Base-by-base conservation (phyloP, 768 basidiomycete species). In the Exsudoporus frostii region DNA sequence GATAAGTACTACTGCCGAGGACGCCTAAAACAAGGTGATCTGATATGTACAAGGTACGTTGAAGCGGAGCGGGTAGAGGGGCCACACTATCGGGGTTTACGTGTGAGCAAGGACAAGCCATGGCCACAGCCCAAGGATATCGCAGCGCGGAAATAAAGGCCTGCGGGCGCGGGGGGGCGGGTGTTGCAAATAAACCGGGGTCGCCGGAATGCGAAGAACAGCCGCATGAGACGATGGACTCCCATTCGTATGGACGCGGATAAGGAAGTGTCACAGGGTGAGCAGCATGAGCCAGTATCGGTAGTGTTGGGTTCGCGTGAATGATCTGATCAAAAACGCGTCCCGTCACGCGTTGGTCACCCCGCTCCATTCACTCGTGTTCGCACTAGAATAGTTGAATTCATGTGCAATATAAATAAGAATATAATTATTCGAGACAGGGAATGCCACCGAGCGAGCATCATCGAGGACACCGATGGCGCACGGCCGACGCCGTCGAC, bases 131-230 rank as follows among this genome's bases (percentile, higher is more conserved):
- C 45, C 29, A 38, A 53, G 36, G 53, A 37, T 53, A 44, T 43
- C 15, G 56, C n/a, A 62, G 51, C 47, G 61, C 65, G 55, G 65
- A 61, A 65, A 65, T 65, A 61, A 56, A 58, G 56, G 39, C 50
- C 25, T 41, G 56, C 46, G 60, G 48, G 52, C 38, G 33, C 22
- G 45, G 17, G 22, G 45, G 43, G 49, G 51, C 51, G 64, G 61
- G 58, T 55, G 60, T 55, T 58, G 64, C 41, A 63, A 65, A 66
- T 65, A 51, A 41, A 53, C 59, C 65, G 65, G 60, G 57, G 45
- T 54, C 27, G 44, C 53, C 64, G 64, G 63, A 60, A 46, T 27
- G 51, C 20, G 42, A 54, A 64, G 54, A 53, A 53, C 37, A 53
- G 38, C 62, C 43, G 61, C 50, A 63, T 56, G 61, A 60, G 65